Evolutionary conservation across 2,329 filamentous ascomycete genomes (phyloP).

Genomic region (Fusarium sp.): DNA sequence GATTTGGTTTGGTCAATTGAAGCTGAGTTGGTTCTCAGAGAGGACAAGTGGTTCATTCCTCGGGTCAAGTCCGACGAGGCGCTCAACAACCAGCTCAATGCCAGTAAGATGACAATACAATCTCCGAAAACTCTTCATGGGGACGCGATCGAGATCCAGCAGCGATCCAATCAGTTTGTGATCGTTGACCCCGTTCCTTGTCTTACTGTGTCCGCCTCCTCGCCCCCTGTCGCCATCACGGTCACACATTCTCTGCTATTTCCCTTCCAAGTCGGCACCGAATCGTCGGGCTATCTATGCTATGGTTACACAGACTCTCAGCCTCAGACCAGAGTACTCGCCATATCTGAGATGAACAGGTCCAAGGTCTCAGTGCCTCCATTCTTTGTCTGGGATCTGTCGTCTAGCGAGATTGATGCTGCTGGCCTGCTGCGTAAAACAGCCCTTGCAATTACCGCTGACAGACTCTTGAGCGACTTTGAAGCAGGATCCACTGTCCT

Average conservation of each 20-base stretch:
- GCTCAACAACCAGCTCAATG: not conserved
- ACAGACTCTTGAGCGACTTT: not conserved
- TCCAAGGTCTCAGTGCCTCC: not conserved
- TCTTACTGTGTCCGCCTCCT: not conserved
- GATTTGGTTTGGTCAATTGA: not conserved
- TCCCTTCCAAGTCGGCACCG: not conserved
- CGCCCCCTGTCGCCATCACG: not conserved
- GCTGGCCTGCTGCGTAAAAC: not conserved
- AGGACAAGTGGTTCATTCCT: not conserved
- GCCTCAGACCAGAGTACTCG: not conserved
- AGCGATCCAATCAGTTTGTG: not conserved
- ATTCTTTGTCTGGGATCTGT: not conserved
- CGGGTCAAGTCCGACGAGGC: not conserved
- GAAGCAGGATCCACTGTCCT: not conserved
- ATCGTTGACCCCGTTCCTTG: not conserved
- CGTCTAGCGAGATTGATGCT: not conserved
- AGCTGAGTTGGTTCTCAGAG: not conserved
- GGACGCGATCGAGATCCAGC: not conserved
- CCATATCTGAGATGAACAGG: not conserved
- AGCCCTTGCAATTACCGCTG: not conserved
- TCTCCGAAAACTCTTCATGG: not conserved
- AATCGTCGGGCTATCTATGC: not conserved
- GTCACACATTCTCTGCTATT: not conserved
- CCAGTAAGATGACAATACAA: not conserved
- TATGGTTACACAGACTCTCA: not conserved